Base-by-base conservation (phyloP, 257 asterid species). In the Ocimum tenuiflorum region DNA sequence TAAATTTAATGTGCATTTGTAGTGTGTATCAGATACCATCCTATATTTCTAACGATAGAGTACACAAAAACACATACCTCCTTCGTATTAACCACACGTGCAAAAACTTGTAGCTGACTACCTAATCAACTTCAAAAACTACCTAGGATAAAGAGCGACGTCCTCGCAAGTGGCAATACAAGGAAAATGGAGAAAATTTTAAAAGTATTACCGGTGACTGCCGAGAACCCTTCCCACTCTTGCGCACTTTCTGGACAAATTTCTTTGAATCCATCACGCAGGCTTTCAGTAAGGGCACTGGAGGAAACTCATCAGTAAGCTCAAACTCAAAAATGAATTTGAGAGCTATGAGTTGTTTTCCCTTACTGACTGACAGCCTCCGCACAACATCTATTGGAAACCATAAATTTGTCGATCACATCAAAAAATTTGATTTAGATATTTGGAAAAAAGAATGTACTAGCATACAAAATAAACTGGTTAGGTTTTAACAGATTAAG, bases 311-410 rank as follows among this genome's bases (percentile, higher is more conserved):
- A 39, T 82, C 81, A 42, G 83, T 71, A 43, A 80, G 73, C 80
- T 65, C 87, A 73, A 82, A 84, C 62, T 77, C 86, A 61, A 82
- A 75, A 31, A 82, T 61, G 74, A 86, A 86, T 75, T 80, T 86
- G 65, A 84, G 81, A 68, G 95, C 95, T 52, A 79, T 10, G 31
- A 80, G 80, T 50, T 72, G 87, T 74, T 77, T 78, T 56, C 85
- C 84, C 75, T 68, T 76, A 61, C 50, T 36, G 65, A 84, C 81
- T 57, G n/a, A n/a, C n/a, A 87, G 86, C 76, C 75, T 82, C 83
- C 57, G 70, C 58, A 84, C 75, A 27, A 84, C 65, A 73, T 82
- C 91, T 82, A 84, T 23, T 14, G 55, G 36, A 78, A 69, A 19
- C 41, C 72, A 76, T 15, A 55, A 14, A 23, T 24, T 71, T 33